Evolutionary conservation across 2,329 filamentous ascomycete species (phyloP).

Genomic region (Verticillium longisporum): DNA sequence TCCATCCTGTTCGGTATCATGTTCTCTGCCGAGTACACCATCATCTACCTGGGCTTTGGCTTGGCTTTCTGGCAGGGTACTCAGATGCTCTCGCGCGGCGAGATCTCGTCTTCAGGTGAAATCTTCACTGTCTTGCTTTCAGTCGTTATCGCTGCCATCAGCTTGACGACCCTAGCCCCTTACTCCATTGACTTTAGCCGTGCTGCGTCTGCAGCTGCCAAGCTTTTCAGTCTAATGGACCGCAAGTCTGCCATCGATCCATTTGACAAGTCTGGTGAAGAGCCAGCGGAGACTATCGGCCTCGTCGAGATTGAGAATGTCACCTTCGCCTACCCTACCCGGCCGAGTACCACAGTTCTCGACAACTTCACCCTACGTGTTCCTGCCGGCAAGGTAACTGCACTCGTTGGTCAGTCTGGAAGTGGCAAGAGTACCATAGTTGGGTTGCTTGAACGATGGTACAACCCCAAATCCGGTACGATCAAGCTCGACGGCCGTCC

Average conservation of each 20-base stretch:
- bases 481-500: constrained; percentile 28
- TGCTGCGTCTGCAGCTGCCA: constrained; percentile 25
- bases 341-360: constrained; percentile 33
- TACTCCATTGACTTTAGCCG: constrained; percentile 30
- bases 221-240: constrained; percentile 31
- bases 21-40: constrained; percentile 30
- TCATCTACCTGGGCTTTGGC: constrained; percentile 34
- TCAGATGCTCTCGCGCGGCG: constrained; percentile 26
- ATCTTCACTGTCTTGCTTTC: constrained; percentile 33
- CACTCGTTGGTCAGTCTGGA: constrained; percentile 29
- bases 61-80: constrained; percentile 40
- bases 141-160: constrained; percentile 28
- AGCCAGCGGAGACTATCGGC: constrained; percentile 20
- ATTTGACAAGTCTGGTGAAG: constrained; percentile 22
- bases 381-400: constrained; percentile 37
- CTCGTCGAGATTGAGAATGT: constrained; percentile 31
- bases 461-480: constrained; percentile 22
- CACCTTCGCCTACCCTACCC: constrained; percentile 36
- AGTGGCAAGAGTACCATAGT: constrained; percentile 33
- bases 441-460: constrained; percentile 31
- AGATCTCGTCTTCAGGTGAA: constrained; percentile 27
- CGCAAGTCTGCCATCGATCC: constrained; percentile 28
- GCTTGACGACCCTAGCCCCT: constrained; percentile 27
- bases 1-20: constrained; percentile 28
- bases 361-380: constrained; percentile 33